phyloP scores from a whole-genome alignment of 768 basidiomycete species.

The Myochromella boudieri region DNA sequence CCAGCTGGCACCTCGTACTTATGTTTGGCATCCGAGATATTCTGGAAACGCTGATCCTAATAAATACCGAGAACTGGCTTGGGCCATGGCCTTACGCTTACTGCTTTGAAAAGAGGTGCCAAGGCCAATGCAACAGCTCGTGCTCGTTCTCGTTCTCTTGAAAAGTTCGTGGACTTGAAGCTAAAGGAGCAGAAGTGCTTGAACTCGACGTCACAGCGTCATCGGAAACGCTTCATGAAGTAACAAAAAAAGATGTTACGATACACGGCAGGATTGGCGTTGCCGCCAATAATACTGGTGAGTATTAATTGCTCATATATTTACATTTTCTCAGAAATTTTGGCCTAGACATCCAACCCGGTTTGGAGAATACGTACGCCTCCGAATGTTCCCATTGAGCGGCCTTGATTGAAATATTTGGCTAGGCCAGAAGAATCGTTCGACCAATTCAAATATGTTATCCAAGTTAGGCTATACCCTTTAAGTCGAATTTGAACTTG shows the following conservation, averaged over 20 bases:
- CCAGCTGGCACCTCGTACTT: slow-evolving; percentile 22
- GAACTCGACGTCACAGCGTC: slow-evolving; percentile 36
- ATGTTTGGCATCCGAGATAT: too few species aligned
- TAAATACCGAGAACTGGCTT: slow-evolving; percentile 28
- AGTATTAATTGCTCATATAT: neutral
- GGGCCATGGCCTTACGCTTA: slow-evolving; percentile 36
- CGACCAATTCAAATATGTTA: slow-evolving; percentile 34
- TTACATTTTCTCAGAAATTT: slow-evolving; percentile 18
- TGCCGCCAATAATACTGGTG: slow-evolving; percentile 45
- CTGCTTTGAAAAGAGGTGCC: slow-evolving; percentile 44
- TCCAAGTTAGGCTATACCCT: too few species aligned
- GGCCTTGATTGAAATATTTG: neutral
- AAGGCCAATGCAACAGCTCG: slow-evolving; percentile 48
- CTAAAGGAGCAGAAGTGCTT: slow-evolving; percentile 35
- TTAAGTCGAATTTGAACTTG: too few species aligned
- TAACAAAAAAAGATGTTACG: slow-evolving; percentile 33
- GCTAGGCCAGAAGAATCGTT: slow-evolving; percentile 40
- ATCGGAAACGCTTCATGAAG: slow-evolving; percentile 30
- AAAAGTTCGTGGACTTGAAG: slow-evolving; percentile 32
- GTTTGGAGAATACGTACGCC: slow-evolving; percentile 31
- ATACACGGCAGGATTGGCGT: slow-evolving; percentile 46
- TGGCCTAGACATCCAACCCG: slow-evolving; percentile 31
- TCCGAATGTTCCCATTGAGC: neutral
- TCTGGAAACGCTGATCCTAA: slow-evolving; percentile 4
- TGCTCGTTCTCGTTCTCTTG: slow-evolving; percentile 30